Evolutionary conservation across 2,329 filamentous ascomycete genomes (phyloP).

Genomic region (Ambrosiella beaveri): DNA sequence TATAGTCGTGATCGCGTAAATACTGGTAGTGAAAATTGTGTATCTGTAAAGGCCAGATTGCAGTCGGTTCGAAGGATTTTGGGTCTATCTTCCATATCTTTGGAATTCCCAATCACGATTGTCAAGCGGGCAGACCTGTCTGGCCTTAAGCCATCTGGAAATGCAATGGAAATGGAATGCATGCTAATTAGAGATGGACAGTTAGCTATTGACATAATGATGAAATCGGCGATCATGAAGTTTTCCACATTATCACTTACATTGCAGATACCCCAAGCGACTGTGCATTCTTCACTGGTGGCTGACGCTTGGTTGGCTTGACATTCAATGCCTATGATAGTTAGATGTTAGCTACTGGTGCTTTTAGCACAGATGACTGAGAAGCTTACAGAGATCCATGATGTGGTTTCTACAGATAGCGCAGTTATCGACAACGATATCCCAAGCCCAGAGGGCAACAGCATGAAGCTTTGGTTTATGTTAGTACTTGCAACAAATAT

Average conservation of each 20-base stretch:
- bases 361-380: background rate
- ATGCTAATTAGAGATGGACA: slow-evolving; percentile 40
- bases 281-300: slow-evolving; percentile 94
- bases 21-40: background rate
- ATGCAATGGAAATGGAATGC: slow-evolving; percentile 99
- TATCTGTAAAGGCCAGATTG: background rate
- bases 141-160: slow-evolving; percentile 96
- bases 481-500: background rate
- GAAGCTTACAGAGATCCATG: slow-evolving; percentile 78
- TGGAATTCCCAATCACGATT: slow-evolving; percentile 99
- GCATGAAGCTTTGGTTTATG: slow-evolving; percentile 33
- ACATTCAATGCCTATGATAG: slow-evolving; percentile 66
- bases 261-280: slow-evolving; percentile 98
- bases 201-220: background rate
- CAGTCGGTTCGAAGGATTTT: background rate
- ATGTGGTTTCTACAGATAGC: slow-evolving; percentile 99
- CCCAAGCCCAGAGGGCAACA: slow-evolving; percentile 96
- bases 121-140: slow-evolving; percentile 92
- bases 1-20: background rate
- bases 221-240: background rate
- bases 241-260: slow-evolving; percentile 36
- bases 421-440: slow-evolving; percentile 98
- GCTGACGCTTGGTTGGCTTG: slow-evolving; percentile 97
- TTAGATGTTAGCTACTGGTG: slow-evolving; percentile 1
- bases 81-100: slow-evolving; percentile 62